A percentile compares a stretch with the other conserved stretches of the same genome.
Evolutionary conservation across 257 asterid species (phyloP).

Genomic region (Knoxia roxburghii): DNA sequence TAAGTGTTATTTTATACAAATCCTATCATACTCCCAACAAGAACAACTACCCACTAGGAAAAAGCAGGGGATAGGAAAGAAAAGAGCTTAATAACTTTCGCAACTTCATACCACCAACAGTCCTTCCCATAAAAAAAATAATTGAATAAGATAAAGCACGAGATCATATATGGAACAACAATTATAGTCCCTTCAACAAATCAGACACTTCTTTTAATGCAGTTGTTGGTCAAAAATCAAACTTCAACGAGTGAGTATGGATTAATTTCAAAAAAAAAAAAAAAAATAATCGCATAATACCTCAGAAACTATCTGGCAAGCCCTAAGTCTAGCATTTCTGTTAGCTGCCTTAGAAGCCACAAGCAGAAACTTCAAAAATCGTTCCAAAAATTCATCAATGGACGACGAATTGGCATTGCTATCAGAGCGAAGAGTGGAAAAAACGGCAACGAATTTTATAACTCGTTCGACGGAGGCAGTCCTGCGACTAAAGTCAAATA

Average conservation of each 20-base stretch:
- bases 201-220: background rate
- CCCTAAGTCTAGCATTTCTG: slow-evolving; percentile 69
- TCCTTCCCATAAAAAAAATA: background rate
- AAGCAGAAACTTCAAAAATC: slow-evolving; percentile 55
- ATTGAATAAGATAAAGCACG: background rate
- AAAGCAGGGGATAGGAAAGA: too few species aligned
- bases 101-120: background rate
- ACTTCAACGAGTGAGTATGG: background rate
- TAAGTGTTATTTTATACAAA: too few species aligned
- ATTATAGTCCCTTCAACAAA: background rate
- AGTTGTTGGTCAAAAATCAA: background rate
- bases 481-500: slow-evolving; percentile 63
- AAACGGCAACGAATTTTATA: slow-evolving; percentile 50
- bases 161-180: background rate
- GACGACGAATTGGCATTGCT: slow-evolving; percentile 16
- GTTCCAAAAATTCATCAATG: slow-evolving; percentile 54
- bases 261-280: background rate
- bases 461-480: slow-evolving; percentile 62
- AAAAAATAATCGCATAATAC: slow-evolving; percentile 20
- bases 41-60: background rate
- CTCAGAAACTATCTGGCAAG: slow-evolving; percentile 95
- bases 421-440: slow-evolving; percentile 38
- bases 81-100: background rate
- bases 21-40: too few species aligned
- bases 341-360: slow-evolving; percentile 58